A percentile compares a stretch with the other conserved stretches of the same genome.
Conservation (phyloP, 257 asterid species). For the Asclepias syriaca region DNA sequence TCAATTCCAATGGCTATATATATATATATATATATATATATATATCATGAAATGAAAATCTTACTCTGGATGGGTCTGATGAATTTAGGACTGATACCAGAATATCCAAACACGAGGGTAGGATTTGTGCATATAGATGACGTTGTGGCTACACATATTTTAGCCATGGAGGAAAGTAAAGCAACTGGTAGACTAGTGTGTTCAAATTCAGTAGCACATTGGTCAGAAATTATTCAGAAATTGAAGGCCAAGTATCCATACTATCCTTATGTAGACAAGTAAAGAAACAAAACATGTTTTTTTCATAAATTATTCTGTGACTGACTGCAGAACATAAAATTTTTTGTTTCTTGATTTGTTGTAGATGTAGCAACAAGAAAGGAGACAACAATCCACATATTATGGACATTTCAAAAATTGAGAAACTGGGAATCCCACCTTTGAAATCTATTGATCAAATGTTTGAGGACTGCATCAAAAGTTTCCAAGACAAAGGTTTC, state of each 20-base stretch:
- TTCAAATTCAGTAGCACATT: slow-evolving; percentile 74
- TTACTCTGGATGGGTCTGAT: neutral
- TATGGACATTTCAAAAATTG: slow-evolving; percentile 65
- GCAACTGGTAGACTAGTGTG: slow-evolving; percentile 84
- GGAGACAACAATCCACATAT: slow-evolving; percentile 68
- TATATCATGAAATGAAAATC: neutral
- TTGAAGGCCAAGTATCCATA: slow-evolving; percentile 60
- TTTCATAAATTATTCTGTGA: neutral
- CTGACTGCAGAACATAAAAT: no score
- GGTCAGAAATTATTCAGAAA: slow-evolving; percentile 70
- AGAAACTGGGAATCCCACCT: slow-evolving; percentile 71
- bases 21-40: no score
- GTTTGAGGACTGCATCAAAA: slow-evolving; percentile 82
- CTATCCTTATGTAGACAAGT: slow-evolving; percentile 69
- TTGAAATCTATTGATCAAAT: slow-evolving; percentile 55
- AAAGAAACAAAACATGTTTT: neutral
- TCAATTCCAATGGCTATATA: no score
- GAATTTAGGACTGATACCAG: slow-evolving; percentile 51
- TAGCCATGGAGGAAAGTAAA: slow-evolving; percentile 70
- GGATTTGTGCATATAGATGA: slow-evolving; percentile 95
- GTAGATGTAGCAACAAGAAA: slow-evolving; percentile 52
- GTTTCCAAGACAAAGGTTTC: slow-evolving; percentile 72
- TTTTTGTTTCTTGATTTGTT: neutral
- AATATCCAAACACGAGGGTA: slow-evolving; percentile 55
- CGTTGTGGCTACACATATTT: slow-evolving; percentile 73